Evolutionary conservation across 2,329 filamentous ascomycete genomes (phyloP).

Genomic region (Clonostachys solani): DNA sequence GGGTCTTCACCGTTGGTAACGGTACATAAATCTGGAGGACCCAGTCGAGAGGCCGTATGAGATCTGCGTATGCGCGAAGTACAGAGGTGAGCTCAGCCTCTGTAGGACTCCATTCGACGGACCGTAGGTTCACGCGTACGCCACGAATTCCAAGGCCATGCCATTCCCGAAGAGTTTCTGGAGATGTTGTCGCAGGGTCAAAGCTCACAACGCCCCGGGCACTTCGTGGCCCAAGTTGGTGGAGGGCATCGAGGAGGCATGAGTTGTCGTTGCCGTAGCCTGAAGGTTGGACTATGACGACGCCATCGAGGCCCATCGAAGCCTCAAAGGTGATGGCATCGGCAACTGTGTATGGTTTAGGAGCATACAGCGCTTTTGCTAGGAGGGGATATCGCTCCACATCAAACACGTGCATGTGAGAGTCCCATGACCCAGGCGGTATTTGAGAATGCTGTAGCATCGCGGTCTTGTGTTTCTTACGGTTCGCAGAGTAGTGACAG

Average conservation of each 20-base stretch:
- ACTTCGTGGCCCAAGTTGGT: conserved; percentile 7
- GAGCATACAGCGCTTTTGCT: neutral
- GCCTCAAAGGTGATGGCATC: conserved; percentile 6
- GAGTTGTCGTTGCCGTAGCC: conserved; percentile 22
- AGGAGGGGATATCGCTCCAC: conserved; percentile 9
- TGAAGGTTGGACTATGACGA: conserved; percentile 19
- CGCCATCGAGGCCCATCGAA: conserved; percentile 14
- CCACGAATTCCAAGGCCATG: neutral
- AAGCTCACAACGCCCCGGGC: conserved; percentile 14
- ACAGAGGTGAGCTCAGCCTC: conserved; percentile 3
- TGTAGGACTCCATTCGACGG: too few relatives aligned
- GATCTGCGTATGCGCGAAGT: conserved; percentile 10
- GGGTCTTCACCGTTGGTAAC: conserved; percentile 10
- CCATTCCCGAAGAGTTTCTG: neutral
- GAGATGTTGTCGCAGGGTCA: neutral
- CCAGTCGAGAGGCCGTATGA: conserved; percentile 16
- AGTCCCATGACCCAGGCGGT: conserved; percentile 18
- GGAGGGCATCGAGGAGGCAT: conserved; percentile 19
- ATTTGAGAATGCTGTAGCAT: conserved; percentile 1
- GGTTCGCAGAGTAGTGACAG: too few relatives aligned
- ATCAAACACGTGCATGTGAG: conserved; percentile 17
- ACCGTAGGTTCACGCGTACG: neutral
- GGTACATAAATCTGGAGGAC: conserved; percentile 21
- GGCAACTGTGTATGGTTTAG: neutral
- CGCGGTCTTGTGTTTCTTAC: too few relatives aligned